A percentile compares a stretch with the other conserved stretches of the same genome.
Evolutionary conservation across 1,284 basidiomycete species (phyloP).

Genomic region (Cryptococcus amylolentus): DNA sequence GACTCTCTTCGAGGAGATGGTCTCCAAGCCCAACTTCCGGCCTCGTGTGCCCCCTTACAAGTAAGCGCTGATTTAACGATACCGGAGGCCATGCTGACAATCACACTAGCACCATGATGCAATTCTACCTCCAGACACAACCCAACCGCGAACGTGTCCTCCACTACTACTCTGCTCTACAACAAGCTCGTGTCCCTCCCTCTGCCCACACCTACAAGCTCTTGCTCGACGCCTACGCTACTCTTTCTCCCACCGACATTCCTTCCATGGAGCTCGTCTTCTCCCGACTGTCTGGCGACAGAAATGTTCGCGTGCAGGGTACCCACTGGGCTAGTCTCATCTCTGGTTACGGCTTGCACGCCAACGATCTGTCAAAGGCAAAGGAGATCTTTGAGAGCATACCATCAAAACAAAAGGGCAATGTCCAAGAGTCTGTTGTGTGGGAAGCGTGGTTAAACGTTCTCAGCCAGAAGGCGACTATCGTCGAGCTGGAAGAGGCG

Average conservation of each 20-base stretch:
- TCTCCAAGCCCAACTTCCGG: slow-evolving; percentile 66
- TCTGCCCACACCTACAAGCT: slow-evolving; percentile 93
- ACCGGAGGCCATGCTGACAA: slow-evolving; percentile 2
- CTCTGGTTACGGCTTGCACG: slow-evolving; percentile 80
- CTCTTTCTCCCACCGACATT: slow-evolving; percentile 79
- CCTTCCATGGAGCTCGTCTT: slow-evolving; percentile 72
- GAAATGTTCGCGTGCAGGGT: slow-evolving; percentile 63
- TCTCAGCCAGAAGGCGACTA: slow-evolving; percentile 70
- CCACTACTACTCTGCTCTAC: slow-evolving; percentile 71
- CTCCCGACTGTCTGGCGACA: slow-evolving; percentile 57
- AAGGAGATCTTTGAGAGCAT: slow-evolving; percentile 77
- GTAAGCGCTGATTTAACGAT: slow-evolving; percentile 24
- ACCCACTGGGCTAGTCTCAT: slow-evolving; percentile 91
- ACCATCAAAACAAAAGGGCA: slow-evolving; percentile 36
- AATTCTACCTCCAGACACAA: slow-evolving; percentile 85
- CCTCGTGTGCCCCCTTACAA: slow-evolving; percentile 82
- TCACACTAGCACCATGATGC: slow-evolving; percentile 89
- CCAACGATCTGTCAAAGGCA: slow-evolving; percentile 73
- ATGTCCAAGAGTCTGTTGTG: slow-evolving; percentile 69
- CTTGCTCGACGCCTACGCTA: slow-evolving; percentile 84
- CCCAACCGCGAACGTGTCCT: slow-evolving; percentile 76
- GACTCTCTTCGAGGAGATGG: slow-evolving; percentile 82
- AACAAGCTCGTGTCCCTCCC: slow-evolving; percentile 62
- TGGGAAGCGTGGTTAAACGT: slow-evolving; percentile 91
- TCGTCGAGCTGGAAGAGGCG: slow-evolving; percentile 74